Evolutionary conservation across 2,329 filamentous ascomycete genomes (phyloP), one percentile per base, ranked within the genome.

Genomic region (Chrysoporthe puriensis): DNA sequence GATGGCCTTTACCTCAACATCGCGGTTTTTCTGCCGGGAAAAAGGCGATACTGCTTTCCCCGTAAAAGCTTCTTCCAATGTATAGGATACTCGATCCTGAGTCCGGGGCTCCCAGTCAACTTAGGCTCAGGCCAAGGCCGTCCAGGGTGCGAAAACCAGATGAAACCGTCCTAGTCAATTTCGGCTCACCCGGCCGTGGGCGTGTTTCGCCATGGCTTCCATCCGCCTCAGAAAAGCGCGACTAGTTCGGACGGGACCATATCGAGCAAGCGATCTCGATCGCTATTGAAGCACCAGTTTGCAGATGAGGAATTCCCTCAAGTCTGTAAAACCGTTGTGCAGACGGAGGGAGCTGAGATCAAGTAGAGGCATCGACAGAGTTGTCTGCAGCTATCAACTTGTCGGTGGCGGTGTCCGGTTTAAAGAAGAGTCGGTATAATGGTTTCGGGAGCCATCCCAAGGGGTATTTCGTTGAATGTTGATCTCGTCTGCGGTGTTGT

Each of bases 51-150:
- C 48, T 89, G 90, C n/a, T 79, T 94, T 6, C 91, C 91, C 9
- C 85, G 86, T 16, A 90, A 93, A 93, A 76, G 89, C 88, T 18
- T 87, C 88, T 2, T 93, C 91, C 90, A 90, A 93, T 72, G 90
- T 91, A 4, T 80, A 79, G 43, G 85, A 82, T 50, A 77, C 81
- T 5, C 77, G 83, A 18, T 85, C 88, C 48, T 93, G 90, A 74
- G 88, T 26, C 88, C 32, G 83, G 86, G 70, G 88, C 89, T 26
- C 26, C 26, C 26, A 26, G 26, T 26, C 26, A 26, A 26, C 7
- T 79, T 93, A 3, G 90, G 90, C 4, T 77, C 93, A 1, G 90
- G 3, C 76, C 83, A 1, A 80, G 83, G 14, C 81, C 83, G 26
- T 88, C 89, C 54, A 79, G 76, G n/a, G 79, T 79, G 34, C 80